Base-by-base conservation (phyloP, 345 rosid genomes). In the Odontarrhena argentea region DNA sequence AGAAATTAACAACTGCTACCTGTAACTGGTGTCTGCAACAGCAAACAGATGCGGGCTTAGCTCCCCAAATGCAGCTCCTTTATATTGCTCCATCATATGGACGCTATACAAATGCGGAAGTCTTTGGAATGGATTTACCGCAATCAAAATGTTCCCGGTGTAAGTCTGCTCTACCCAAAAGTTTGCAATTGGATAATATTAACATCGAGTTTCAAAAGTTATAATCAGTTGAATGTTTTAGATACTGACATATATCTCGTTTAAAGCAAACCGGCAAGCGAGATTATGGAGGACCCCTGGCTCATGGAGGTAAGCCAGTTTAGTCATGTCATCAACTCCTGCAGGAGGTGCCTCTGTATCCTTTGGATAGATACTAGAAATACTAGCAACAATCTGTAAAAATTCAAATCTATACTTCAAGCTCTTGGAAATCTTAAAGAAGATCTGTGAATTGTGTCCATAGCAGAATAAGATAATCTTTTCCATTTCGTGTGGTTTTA, bases 301-400 rank as follows among this genome's bases (percentile, higher is more conserved):
- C 68, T 86, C 91, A 56, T 86, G 86, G 44, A 86, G 82, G 73
- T 81, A 86, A 46, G 91, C 87, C 44, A 83, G 67, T 67, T 83
- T 86, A 28, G 86, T 86, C 86, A 86, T 86, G 71, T 86, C 91
- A 34, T 83, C 85, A 48, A 86, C 91, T 70, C 87, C 91, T 44
- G 81, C 79, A 58, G 86, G 74, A 0, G 84, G 85, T 0, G 84
- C 85, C 68, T 86, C 85, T 36, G 83, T 77, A 68, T 86, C 85
- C 74, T 81, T 78, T 44, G 91, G 85, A 69, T 81, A 80, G 7
- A 82, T 65, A 59, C 81, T 79, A 51, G 83, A 72, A 55, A 79
- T 74, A 61, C 80, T 67, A 32, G 78, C 76, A 77, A 79, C 81
- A 18, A 74, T 63, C 88, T 84, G 83, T 56, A 64, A 49, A 22